Base-by-base conservation (phyloP, 1,139 yeast genomes). In the Scheffersomyces illinoinensis region DNA sequence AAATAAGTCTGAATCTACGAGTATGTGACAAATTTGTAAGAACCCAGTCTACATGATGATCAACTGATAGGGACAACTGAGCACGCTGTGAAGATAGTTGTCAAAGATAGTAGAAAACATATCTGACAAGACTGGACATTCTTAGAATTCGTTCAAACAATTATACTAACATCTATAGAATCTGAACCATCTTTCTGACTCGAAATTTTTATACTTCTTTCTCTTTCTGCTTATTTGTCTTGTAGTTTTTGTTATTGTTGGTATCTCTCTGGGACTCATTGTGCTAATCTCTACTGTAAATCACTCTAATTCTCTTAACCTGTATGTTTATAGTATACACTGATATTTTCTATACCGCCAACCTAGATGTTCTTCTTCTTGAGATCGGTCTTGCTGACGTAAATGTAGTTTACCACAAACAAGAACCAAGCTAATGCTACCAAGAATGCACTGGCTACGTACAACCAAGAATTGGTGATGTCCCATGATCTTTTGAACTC, bases 401-500 rank as follows among this genome's bases (percentile, higher is more conserved):
- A 85, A 55, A 89, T 74, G 75, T 88, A 95, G 66, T 89, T 78
- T 54, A 86, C 74, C 21, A 91, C 86, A 72, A 96, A 95, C 48
- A 85, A 66, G 54, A 91, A 70, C 96, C 97, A 96, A 1, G 89
- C 89, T 52, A 77, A 67, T 50, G 90, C 86, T 24, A 95, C 97
- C 54, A 88, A 78, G 6, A 74, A 76, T 21, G 93, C 88, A 58
- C 95, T 84, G 24, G 90, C 82, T 62, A 95, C 76, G 71, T 95
- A 96, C 58, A 93, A 91, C 97, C 97, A 93, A 2, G 98, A 85
- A 76, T 93, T 93, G 55, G 97, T 82, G 71, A 96, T 93, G 62
- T 91, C 91, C 96, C 96, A 95, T 51, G 96, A 89, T 75, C 98
- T 86, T 64, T 90, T 89, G 80, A 89, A 96, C 77, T 96, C 99